phyloP scores from a whole-genome alignment of 139 green algal species.

The Nannochloris sp. region DNA sequence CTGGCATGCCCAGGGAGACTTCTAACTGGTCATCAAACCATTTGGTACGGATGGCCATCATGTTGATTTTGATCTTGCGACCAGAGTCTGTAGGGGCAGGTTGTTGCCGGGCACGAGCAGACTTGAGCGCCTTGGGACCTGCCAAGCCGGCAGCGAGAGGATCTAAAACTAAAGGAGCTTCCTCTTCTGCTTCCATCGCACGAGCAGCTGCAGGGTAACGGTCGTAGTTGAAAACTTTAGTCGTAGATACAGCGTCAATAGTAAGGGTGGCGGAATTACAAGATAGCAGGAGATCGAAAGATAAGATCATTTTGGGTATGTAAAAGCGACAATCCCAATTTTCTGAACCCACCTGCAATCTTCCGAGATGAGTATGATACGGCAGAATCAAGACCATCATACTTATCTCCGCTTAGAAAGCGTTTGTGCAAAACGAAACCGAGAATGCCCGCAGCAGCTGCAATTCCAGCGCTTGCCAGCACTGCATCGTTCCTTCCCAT shows the following conservation, averaged over 20 bases:
- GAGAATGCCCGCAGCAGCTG: too few species aligned
- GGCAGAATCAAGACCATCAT: conserved; percentile 9
- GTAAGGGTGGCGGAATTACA: background rate
- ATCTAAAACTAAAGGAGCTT: conserved; percentile 2
- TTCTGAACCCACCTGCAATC: conserved; percentile 15
- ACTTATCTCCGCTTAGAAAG: background rate
- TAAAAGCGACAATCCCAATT: background rate
- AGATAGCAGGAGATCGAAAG: background rate
- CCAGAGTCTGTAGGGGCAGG: background rate
- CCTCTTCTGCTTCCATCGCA: conserved; percentile 17
- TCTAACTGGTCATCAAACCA: conserved; percentile 12
- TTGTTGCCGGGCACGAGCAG: background rate
- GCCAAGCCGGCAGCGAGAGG: conserved; percentile 11
- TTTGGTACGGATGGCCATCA: conserved; percentile 27
- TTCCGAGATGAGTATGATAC: conserved; percentile 16
- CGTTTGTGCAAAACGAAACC: too few species aligned
- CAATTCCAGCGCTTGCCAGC: too few species aligned
- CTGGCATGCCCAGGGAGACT: conserved; percentile 6
- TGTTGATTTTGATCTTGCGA: background rate
- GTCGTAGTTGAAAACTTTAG: too few species aligned
- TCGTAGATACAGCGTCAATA: too few species aligned
- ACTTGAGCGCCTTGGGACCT: background rate
- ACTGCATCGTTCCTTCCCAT: too few species aligned
- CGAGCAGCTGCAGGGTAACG: conserved; percentile 7
- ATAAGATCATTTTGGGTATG: background rate